phyloP scores from a whole-genome alignment of 495 filamentous ascomycete species.

The Lasiosphaeriaceae sp. region DNA sequence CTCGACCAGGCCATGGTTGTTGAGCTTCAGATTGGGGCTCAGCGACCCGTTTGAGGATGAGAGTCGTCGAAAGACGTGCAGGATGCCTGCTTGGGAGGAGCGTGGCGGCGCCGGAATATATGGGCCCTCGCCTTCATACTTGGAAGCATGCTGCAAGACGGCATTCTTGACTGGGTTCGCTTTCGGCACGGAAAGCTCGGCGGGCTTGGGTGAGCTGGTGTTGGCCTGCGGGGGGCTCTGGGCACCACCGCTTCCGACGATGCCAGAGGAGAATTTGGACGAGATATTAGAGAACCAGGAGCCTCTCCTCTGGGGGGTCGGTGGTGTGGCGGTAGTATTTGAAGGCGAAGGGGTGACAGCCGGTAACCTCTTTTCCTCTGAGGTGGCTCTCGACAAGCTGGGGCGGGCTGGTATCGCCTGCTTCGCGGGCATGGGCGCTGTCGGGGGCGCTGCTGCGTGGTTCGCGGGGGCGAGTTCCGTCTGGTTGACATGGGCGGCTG shows the following conservation, averaged over 20 bases:
- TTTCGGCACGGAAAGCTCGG: constrained; percentile 58
- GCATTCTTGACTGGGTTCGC: constrained; percentile 46
- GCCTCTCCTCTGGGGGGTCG: constrained; percentile 52
- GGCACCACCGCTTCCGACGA: constrained; percentile 37
- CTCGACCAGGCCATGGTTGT: constrained; percentile 60
- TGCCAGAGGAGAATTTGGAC: constrained; percentile 78
- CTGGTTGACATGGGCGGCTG: constrained; percentile 9
- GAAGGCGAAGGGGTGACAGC: constrained; percentile 15
- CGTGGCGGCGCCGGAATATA: constrained; percentile 66
- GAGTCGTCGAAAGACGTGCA: constrained; percentile 77
- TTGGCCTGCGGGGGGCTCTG: constrained; percentile 38
- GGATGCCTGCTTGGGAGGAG: constrained; percentile 63
- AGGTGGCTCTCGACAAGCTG: constrained; percentile 23
- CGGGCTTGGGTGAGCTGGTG: constrained; percentile 44
- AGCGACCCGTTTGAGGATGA: constrained; percentile 62
- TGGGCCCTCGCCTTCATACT: constrained; percentile 51
- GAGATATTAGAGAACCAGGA: constrained; percentile 93
- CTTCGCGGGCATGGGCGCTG: not conserved
- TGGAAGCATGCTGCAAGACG: constrained; percentile 47
- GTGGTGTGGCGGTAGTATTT: not conserved
- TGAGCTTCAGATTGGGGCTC: constrained; percentile 30
- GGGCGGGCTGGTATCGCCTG: constrained; percentile 29
- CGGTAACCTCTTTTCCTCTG: constrained; percentile 32
- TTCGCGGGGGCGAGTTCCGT: constrained; percentile 4
- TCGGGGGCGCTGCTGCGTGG: no score